phyloP scores from a whole-genome alignment of 805 yeast genomes.

The Metahyphopichia silvanorum region DNA sequence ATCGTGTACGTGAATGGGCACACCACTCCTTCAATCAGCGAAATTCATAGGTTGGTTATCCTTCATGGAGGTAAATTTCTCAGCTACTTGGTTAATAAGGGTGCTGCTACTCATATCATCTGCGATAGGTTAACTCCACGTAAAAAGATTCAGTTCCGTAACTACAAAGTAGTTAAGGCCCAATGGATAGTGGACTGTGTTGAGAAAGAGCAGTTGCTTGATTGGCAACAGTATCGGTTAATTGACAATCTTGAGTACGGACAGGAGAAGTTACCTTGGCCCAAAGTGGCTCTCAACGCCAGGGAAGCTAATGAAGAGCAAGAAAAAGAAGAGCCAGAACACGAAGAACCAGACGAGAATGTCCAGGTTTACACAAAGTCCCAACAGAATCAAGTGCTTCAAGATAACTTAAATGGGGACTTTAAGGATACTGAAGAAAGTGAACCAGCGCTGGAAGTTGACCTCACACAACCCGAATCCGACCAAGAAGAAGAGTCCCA shows the following conservation, averaged over 20 bases:
- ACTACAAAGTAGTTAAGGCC: conserved; percentile 76
- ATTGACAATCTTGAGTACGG: conserved; percentile 52
- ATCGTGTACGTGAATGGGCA: conserved; percentile 83
- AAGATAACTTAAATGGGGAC: no score
- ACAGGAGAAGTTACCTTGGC: conserved; percentile 47
- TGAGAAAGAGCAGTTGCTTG: conserved; percentile 41
- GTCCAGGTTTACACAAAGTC: neutral
- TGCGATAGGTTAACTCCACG: conserved; percentile 78
- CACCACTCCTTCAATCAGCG: conserved; percentile 75
- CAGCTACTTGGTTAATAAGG: conserved; percentile 66
- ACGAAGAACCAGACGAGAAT: neutral
- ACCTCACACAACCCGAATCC: conserved; percentile 1
- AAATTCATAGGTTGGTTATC: conserved; percentile 67
- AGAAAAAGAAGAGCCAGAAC: conserved; percentile 1
- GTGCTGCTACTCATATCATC: conserved; percentile 78
- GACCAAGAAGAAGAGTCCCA: conserved; percentile 1
- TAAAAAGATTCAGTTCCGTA: conserved; percentile 60
- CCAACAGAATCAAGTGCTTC: conserved; percentile 1
- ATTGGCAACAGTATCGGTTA: conserved; percentile 68
- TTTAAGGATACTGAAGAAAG: no score
- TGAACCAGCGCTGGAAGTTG: neutral
- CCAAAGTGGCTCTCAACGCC: conserved; percentile 13
- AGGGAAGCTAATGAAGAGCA: neutral
- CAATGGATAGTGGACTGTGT: conserved; percentile 76
- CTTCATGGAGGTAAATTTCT: conserved; percentile 77